Conservation (phyloP, 2,329 filamentous ascomycete species). For the Botrytis squamosa region DNA sequence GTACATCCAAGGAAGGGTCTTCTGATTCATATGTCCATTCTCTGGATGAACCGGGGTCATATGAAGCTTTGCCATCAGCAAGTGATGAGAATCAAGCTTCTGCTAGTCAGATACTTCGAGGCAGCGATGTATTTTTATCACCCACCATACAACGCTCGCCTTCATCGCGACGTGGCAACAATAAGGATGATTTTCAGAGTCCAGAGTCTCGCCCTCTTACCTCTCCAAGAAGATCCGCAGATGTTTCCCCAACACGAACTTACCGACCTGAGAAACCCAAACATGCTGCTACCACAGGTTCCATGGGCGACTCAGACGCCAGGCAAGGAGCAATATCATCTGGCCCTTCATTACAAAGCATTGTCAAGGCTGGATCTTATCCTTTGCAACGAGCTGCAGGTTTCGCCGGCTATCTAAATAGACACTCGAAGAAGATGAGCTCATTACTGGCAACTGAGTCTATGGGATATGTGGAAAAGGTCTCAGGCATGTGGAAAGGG, state of each 20-base stretch:
- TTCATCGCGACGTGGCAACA: conserved; percentile 30
- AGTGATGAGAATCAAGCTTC: conserved; percentile 74
- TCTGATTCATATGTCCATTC: conserved; percentile 76
- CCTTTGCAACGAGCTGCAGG: conserved; percentile 81
- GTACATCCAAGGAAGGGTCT: conserved; percentile 57
- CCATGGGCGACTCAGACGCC: conserved; percentile 28
- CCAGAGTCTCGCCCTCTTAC: conserved; percentile 29
- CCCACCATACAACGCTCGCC: conserved; percentile 62
- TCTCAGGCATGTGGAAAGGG: conserved; percentile 95
- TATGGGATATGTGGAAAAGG: conserved; percentile 95
- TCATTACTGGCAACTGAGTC: conserved; percentile 82
- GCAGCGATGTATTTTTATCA: conserved; percentile 84
- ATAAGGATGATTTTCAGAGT: conserved; percentile 23
- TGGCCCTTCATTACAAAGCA: conserved; percentile 55
- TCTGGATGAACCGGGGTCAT: conserved; percentile 70
- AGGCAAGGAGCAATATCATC: conserved; percentile 41
- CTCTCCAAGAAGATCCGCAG: conserved; percentile 26
- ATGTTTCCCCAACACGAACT: conserved; percentile 21
- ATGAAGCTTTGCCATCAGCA: conserved; percentile 66
- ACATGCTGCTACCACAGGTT: conserved; percentile 32
- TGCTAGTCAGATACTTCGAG: conserved; percentile 83
- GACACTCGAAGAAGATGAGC: conserved; percentile 76
- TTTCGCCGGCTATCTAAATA: conserved; percentile 79
- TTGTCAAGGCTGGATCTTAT: conserved; percentile 65
- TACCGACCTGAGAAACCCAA: conserved; percentile 22